Percentiles rank a stretch among this genome's conserved stretches.
Conservation (phyloP, 2,329 filamentous ascomycete genomes). For the Metarhizium sp. region DNA sequence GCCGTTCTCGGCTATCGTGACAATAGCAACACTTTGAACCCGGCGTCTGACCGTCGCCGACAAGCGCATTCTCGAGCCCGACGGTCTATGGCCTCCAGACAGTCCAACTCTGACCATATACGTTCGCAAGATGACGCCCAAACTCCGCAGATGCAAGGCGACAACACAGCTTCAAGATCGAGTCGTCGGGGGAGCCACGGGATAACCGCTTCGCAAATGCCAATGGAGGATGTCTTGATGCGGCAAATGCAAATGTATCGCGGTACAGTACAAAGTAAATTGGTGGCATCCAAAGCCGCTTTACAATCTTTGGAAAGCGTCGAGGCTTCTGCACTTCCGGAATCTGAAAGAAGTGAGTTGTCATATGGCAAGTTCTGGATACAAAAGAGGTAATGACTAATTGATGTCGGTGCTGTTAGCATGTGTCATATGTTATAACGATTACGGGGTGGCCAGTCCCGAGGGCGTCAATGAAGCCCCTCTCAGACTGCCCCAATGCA, state of each 20-base stretch:
- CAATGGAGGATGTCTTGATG: slow-evolving; percentile 22
- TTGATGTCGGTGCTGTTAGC: slow-evolving; percentile 24
- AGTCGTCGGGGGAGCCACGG: slow-evolving; percentile 2
- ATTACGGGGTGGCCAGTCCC: slow-evolving; percentile 46
- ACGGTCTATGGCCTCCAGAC: slow-evolving; percentile 15
- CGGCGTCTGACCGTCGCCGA: slow-evolving; percentile 15
- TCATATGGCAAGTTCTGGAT: not conserved
- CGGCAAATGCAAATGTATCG: slow-evolving; percentile 37
- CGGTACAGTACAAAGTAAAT: slow-evolving; percentile 31
- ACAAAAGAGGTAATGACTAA: not conserved
- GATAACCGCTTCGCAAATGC: not conserved
- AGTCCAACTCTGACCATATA: slow-evolving; percentile 13
- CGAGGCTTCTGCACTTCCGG: slow-evolving; percentile 31
- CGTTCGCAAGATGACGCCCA: slow-evolving; percentile 14
- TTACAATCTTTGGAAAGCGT: slow-evolving; percentile 38
- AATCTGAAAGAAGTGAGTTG: slow-evolving; percentile 38
- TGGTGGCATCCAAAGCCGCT: slow-evolving; percentile 38
- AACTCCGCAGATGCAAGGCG: not conserved
- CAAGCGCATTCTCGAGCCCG: slow-evolving; percentile 17
- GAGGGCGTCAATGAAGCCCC: slow-evolving; percentile 49
- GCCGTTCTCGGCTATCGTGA: not conserved
- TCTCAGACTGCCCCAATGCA: slow-evolving; percentile 50
- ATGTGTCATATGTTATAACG: slow-evolving; percentile 57
- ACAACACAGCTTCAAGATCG: not conserved
- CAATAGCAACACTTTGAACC: slow-evolving; percentile 7